Base-by-base conservation (phyloP, 1,284 basidiomycete genomes). In the Cryptococcus sp. region DNA sequence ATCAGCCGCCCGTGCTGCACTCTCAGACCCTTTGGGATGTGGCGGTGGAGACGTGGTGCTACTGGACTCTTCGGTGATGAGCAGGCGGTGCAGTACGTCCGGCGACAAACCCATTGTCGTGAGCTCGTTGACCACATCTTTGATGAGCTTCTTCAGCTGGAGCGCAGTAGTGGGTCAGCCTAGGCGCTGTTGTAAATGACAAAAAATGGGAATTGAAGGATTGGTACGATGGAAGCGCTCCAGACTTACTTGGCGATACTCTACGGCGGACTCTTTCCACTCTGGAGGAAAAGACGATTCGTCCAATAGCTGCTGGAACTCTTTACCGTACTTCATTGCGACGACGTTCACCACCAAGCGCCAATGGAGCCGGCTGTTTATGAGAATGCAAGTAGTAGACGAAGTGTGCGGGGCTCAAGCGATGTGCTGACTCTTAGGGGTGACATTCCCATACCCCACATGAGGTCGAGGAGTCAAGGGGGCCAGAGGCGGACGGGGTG, bases 141-240 rank as follows among this genome's bases (percentile, higher is more conserved):
- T 91, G 72, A 98, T 93, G 52, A 96, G 82, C 71, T 92, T 93
- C 79, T 98, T 97, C 64, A 98, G 86, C 88, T 93, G 70, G 16
- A 41, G 20, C 16, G 17, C 23, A 48, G 25, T 20, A 11, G 20
- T 25, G 13, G 19, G 52, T 62, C 40, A 55, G 62, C 53, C 11
- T 47, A 41, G 46, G 42, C 7, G 19, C 56, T 6, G 39, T 11
- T 38, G 22, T 4, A 23, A 4, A 45, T 27, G 15, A 20, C 2
- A 3, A 22, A 20, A 23, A 25, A 45, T 27, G 22, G 27, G 5
- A 2, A 53, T 17, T 7, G 17, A 5, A 13, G 30, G 27, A 38
- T 27, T 13, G 17, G 11, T 35, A 7, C 38, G 17, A 17, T 19
- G 11, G 25, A 19, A 3, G 35, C 19, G 30, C 27, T 11, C 22